phyloP scores from a whole-genome alignment of 176 grass and related monocot genomes.

The sorghum (Sorghum bicolor) region Sorghum_bicolor_NCBIv3 NC_012871.2:75741001-75741500 shows the following conservation, averaged over 20 bases:
- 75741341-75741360: slow-evolving; percentile 18
- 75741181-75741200: slow-evolving; percentile 43
- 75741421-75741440: slow-evolving; percentile 74
- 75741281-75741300: background rate
- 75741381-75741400: slow-evolving; percentile 60
- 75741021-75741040: slow-evolving; percentile 37
- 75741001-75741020: slow-evolving; percentile 22
- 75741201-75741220: slow-evolving; percentile 55
- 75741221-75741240: slow-evolving; percentile 50
- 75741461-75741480: slow-evolving; percentile 75
- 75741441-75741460: slow-evolving; percentile 64
- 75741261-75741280: background rate
- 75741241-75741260: slow-evolving; percentile 20
- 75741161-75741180: slow-evolving; percentile 38
- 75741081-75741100: slow-evolving; percentile 55
- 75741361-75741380: slow-evolving; percentile 69
- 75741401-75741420: slow-evolving; percentile 79
- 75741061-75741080: slow-evolving; percentile 65
- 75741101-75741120: slow-evolving; percentile 48
- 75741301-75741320: slow-evolving; percentile 72
- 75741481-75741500: slow-evolving; percentile 43
- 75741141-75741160: slow-evolving; percentile 18
- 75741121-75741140: background rate
- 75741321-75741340: slow-evolving; percentile 43
- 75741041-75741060: slow-evolving; percentile 76